Evolutionary conservation across 2,329 filamentous ascomycete species (phyloP), one percentile per base, ranked within the genome.

Genomic region (Leptographium lundbergii): DNA sequence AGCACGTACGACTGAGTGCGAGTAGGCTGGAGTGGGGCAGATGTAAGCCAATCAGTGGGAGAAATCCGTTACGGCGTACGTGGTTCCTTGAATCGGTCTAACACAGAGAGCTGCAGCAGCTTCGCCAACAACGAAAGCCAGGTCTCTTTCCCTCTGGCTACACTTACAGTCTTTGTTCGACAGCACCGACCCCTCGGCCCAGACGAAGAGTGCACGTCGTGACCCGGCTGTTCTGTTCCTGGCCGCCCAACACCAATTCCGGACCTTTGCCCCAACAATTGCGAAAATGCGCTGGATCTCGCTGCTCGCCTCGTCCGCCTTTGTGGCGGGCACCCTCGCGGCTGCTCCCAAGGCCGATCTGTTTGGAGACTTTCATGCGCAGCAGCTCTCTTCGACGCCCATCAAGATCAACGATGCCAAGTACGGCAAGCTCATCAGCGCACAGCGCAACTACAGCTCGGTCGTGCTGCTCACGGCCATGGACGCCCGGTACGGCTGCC

Each of bases 381-480:
- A 91, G 70, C 77, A 87, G 60, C 78, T 85, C 60, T 76, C 78
- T 51, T 80, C 81, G 4, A 73, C 81, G 29, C 86, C 91, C 6
- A 67, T 96, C 69, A 89, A 89, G 75, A 83, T 99, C 65, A 80
- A 86, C 71, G 91, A 96, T 71, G 73, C 75, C 27, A 77, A 79
- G 54, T 99, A 94, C 77, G 79, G 81, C 65, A 81, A 88, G 64
- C 75, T 97, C 65, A 95, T 89, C 3, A 75, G 82, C 19, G 74
- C 81, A 1, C 90, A 91, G 14, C 84, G 94, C 65, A 88, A 99
- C 73, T 95, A 96, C 72, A 85, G 85, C 47, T 81, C 88, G 32
- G 86, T 85, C 2, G 81, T 99, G 3, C 81, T 99, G 17, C 76
- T 99, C 64, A 99, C 94, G 1, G 94, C 94, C 45, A 74, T 91